Evolutionary conservation across 2,329 filamentous ascomycete species (phyloP).

Genomic region (Aspergillus piperis): DNA sequence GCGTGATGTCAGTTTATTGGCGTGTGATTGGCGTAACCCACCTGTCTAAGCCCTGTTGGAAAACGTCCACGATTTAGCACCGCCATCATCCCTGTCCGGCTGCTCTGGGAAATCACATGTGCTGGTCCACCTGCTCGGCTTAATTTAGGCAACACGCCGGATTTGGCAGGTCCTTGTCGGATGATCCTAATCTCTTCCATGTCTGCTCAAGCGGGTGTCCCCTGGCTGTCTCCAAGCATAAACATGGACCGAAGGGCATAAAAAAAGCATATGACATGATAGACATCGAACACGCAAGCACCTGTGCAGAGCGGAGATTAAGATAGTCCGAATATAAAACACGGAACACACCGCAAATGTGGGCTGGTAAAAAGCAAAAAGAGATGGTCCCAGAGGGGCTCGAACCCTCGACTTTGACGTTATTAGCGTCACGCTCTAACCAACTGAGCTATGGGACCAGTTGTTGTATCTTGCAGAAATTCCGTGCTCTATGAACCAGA

Average conservation of each 20-base stretch:
- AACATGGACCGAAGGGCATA: background rate
- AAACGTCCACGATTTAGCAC: background rate
- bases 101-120: background rate
- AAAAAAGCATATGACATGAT: background rate
- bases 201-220: background rate
- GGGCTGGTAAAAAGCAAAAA: background rate
- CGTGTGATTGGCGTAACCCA: background rate
- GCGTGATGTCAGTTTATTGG: background rate
- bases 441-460: background rate
- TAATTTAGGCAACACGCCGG: background rate
- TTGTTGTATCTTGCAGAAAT: background rate
- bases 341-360: background rate
- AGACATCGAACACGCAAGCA: background rate
- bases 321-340: no score
- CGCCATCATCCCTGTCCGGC: background rate
- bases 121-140: background rate
- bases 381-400: background rate
- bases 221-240: background rate
- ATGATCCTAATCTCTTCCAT: background rate
- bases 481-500: background rate
- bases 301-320: no score
- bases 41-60: background rate
- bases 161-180: background rate
- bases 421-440: background rate
- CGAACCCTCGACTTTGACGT: background rate